phyloP scores from a whole-genome alignment of 2,329 filamentous ascomycete species.

The Paecilomyces dactylethromorphus region DNA sequence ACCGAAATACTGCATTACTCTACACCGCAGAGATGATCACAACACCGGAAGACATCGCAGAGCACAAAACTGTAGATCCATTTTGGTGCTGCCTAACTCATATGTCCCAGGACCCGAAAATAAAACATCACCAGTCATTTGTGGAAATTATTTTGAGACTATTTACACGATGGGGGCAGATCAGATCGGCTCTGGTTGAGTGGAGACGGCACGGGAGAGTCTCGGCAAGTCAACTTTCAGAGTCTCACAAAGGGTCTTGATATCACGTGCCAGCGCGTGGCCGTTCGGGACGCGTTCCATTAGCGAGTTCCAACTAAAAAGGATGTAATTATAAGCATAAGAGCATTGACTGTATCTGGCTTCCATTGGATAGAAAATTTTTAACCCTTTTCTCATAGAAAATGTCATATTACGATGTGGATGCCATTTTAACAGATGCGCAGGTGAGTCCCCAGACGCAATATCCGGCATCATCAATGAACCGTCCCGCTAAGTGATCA shows the following conservation, averaged over 20 bases:
- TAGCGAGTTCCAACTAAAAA: background rate
- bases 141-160: background rate
- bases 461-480: background rate
- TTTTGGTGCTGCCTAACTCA: background rate
- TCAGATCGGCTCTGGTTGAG: background rate
- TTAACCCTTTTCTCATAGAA: background rate
- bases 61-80: background rate
- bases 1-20: background rate
- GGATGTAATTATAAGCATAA: background rate
- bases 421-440: conserved; percentile 41
- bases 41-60: no score
- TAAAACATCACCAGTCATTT: background rate
- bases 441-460: conserved; percentile 22
- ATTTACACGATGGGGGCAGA: background rate
- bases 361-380: background rate
- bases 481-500: conserved; percentile 8
- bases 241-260: background rate
- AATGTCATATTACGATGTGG: conserved; percentile 43
- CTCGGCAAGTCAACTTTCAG: background rate
- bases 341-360: background rate
- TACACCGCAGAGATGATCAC: background rate
- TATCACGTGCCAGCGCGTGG: background rate
- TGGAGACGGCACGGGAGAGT: background rate
- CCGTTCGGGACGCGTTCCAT: background rate
- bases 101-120: background rate